Conservation (phyloP, 2,329 filamentous ascomycete species). For the Chrysoporthe puriensis region DNA sequence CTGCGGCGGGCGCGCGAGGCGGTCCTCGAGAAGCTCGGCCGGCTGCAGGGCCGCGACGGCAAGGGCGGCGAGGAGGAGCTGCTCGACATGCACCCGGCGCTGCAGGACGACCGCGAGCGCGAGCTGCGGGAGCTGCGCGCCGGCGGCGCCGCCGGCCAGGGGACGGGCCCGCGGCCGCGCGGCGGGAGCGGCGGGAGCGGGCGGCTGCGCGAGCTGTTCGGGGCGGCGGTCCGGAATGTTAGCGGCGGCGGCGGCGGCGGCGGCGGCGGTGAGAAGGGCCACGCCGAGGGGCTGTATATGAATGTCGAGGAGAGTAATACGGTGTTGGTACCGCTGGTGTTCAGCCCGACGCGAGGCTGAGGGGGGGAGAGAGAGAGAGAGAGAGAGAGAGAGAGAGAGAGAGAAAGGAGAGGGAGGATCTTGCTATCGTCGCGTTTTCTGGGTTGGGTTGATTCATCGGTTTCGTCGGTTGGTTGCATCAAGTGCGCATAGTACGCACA, state of each 20-base stretch:
- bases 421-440: not conserved
- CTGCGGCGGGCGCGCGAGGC: constrained; percentile 63
- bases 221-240: constrained; percentile 26
- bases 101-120: constrained; percentile 16
- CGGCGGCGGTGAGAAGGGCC: constrained; percentile 12
- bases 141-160: too few species aligned
- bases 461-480: not conserved
- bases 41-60: constrained; percentile 35
- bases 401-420: too few species aligned
- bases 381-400: too few species aligned
- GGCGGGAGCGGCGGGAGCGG: constrained; percentile 24
- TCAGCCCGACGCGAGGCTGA: constrained; percentile 48
- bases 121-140: too few species aligned
- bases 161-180: not conserved
- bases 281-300: constrained; percentile 39
- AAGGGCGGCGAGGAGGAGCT: constrained; percentile 22
- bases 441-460: not conserved
- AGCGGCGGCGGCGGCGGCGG: not conserved
- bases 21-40: constrained; percentile 61
- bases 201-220: constrained; percentile 27
- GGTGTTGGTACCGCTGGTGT: constrained; percentile 63
- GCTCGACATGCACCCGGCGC: constrained; percentile 35
- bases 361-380: too few species aligned
- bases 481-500: not conserved
- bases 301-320: constrained; percentile 55